Evolutionary conservation across 1,139 yeast species (phyloP), one percentile per base, ranked within the genome.

Genomic region (Candida sanyaensis): DNA sequence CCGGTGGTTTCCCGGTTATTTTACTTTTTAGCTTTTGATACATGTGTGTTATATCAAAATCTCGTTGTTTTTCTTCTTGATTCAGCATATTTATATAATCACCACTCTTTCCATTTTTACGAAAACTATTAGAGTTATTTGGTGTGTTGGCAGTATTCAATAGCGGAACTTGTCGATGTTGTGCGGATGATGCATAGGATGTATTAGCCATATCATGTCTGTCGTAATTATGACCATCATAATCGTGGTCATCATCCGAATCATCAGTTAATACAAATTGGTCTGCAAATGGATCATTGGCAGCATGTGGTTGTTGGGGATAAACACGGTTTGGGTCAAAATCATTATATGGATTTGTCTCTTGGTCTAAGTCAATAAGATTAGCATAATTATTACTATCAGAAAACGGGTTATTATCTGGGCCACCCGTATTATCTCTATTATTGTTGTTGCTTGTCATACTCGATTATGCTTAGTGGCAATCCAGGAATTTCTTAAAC

Each of bases 31-130:
- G 17, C 13, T 49, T 55, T 21, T 41, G 48, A 37, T 47, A 86
- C 8, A 85, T 65, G 39, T 75, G 67, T 11, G 86, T 75, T 30
- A 86, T 80, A 55, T 85, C 86, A 58, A 84, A 86, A 48, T 76
- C 80, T 52, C 60, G 42, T 41, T 55, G 47, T 49, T 46, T 17
- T 26, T 44, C 46, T 42, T 31, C 50, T 38, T 57, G 60, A 29
- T 52, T 51, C 23, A 46, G 56, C 69, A 66, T 61, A 23, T 62
- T 67, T 13, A 60, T 52, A 46, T 65, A 65, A 11, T 56, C 62
- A 17, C 41, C 26, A n/a, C 42, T 41, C 2, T 41, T 41, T 31
- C 45, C 43, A 29, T 40, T 46, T 3, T 33, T 30, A 28, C 31
- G 43, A 37, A 28, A 43, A 29, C 37, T 42, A 36, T 38, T 37